Evolutionary conservation across 2,329 filamentous ascomycete genomes (phyloP).

Genomic region (Botrytis sinoallii): DNA sequence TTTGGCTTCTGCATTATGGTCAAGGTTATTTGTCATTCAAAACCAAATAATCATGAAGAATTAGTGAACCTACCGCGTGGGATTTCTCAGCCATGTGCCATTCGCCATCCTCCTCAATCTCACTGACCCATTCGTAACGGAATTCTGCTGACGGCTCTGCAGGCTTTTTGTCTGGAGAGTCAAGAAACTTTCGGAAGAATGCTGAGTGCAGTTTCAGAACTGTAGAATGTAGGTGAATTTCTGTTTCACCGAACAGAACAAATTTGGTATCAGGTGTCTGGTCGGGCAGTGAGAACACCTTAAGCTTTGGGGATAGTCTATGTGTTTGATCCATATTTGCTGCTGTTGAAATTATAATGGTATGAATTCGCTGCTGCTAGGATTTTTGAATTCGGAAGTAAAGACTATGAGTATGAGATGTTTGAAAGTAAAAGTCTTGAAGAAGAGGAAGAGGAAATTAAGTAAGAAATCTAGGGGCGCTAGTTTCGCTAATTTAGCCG

Average conservation of each 20-base stretch:
- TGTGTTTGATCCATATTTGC: background rate
- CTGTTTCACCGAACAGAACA: background rate
- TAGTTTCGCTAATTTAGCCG: too few species aligned
- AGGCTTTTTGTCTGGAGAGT: background rate
- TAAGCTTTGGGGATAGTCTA: background rate
- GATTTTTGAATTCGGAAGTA: background rate
- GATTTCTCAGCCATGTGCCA: conserved; percentile 23
- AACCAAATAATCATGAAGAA: background rate
- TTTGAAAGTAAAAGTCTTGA: background rate
- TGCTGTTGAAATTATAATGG: background rate
- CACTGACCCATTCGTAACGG: conserved; percentile 25
- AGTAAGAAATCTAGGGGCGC: background rate
- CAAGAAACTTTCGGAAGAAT: background rate
- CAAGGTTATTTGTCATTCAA: background rate
- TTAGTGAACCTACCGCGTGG: background rate
- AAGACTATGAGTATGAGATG: background rate
- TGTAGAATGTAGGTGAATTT: background rate
- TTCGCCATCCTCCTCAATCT: conserved; percentile 21
- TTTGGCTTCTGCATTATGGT: background rate
- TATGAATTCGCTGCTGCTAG: background rate
- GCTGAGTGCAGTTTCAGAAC: background rate
- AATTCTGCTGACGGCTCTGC: background rate
- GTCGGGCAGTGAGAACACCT: background rate
- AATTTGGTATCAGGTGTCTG: background rate
- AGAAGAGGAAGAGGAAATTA: too few species aligned